A percentile compares a stretch with the other conserved stretches of the same genome.
phyloP scores from a whole-genome alignment of 345 rosid genomes.

The Ailanthus altissimus region DNA sequence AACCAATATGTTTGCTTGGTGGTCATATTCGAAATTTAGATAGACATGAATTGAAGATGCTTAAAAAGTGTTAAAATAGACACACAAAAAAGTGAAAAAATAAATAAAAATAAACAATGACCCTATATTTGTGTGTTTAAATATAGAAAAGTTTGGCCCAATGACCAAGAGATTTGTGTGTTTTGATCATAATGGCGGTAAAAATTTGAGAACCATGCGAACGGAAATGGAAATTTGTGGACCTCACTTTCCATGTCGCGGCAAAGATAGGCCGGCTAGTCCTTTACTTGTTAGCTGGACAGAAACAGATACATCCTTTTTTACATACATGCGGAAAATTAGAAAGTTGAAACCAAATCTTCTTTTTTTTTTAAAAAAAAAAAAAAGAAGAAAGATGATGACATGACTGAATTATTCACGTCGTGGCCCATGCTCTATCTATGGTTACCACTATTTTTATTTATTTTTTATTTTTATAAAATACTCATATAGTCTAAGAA shows the following conservation, averaged over 20 bases:
- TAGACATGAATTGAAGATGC: too few species aligned
- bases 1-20: too few species aligned
- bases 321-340: neutral
- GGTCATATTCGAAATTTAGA: too few species aligned
- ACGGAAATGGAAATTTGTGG: neutral
- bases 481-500: too few species aligned
- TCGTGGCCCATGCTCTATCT: neutral
- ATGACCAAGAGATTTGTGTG: neutral
- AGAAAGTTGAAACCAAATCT: neutral
- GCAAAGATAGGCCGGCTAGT: conserved; percentile 22
- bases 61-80: too few species aligned
- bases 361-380: too few species aligned
- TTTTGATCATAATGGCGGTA: neutral
- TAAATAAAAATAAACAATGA: too few species aligned
- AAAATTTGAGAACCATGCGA: neutral
- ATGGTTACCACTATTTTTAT: too few species aligned
- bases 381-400: neutral
- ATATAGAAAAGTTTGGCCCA: too few species aligned
- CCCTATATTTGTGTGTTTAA: too few species aligned
- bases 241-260: neutral
- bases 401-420: neutral
- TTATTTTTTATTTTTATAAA: too few species aligned
- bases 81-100: too few species aligned
- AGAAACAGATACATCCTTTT: neutral
- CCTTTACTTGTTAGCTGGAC: neutral